Evolutionary conservation across 2,329 filamentous ascomycete genomes (phyloP), one percentile per base, ranked within the genome.

Genomic region (Zasmidium angulare): DNA sequence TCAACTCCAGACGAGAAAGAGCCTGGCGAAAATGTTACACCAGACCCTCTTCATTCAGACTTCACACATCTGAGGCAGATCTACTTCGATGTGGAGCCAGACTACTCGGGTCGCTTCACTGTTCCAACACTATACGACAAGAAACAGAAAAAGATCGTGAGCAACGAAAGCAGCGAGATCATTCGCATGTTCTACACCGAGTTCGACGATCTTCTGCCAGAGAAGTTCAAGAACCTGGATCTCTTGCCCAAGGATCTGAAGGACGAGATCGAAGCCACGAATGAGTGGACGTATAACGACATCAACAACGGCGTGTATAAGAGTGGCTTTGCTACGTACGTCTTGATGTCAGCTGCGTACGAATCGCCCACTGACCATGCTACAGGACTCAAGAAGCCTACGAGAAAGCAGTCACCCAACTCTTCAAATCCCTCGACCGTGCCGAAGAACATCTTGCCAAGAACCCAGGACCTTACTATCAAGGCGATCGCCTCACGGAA

Each of bases 141-240:
- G 77, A 86, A 89, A 78, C 77, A 80, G 54, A 83, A 87, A 69
- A 84, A 80, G 31, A 96, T 96, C 70, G 92, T 96, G 63, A 95
- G 84, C 84, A 97, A 97, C 67, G 93, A 96, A 82, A 91, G 89
- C 75, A 87, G 88, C 66, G 93, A 97, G 78, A 96, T 97, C 73
- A 87, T 96, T 74, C 87, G 93, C 72, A 96, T 96, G 90, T 80
- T 97, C 62, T 90, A 90, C 72, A 83, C 82, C 46, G 90, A 86
- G 74, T 98, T 98, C 72, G 87, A 98, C 59, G 71, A 77, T 43
- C 50, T 81, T 22, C 66, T 82, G n/a, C 75, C 75, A 1, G 66
- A 70, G 53, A 71, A 79, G 65, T 77, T 77, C 67, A 76, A 73
- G 61, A 69, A 72, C 0, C 53, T 82, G 1, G 78, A 80, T 52